Base-by-base conservation (phyloP, 768 basidiomycete species). In the Mycena maculata region DNA sequence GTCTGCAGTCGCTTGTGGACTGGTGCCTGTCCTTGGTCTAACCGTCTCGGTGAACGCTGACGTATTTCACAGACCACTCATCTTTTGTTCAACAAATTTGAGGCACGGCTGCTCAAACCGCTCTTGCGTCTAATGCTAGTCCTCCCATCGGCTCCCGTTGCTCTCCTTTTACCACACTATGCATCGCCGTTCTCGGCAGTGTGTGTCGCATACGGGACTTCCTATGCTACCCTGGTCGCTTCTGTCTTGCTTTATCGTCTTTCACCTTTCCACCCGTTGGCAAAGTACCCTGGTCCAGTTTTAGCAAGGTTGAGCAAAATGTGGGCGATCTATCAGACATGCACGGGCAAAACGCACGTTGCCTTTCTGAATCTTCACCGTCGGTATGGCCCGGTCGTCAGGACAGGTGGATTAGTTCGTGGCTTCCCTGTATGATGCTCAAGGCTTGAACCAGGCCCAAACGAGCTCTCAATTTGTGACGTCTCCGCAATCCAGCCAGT, bases 391-490 rank as follows among this genome's bases (percentile, higher is more conserved):
- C 60, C 48, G 3, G 30, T 61, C 15, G 49, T 52, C 4, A 41
- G 60, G 42, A 61, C 49, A 61, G 60, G 60, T 61, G 16, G 28
- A 23, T 18, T 30, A 27, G 6, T 59, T 38, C 13, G n/a, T 36
- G 16, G 18, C 12, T 4, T 28, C 23, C 3, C n/a, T 20, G 18
- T 11, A 27, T 41, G n/a, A 20, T n/a, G n/a, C 33, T 49, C 13
- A 30, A 18, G 18, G 27, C 22, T 61, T 12, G 7, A 12, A 30
- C 42, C 25, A 61, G 60, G 60, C 25, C 49, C 60, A 16, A 61
- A 61, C 25, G 60, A 61, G 13, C n/a, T 61, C 22, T 61, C 60
- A 2, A 61, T 61, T 22, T 61, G 60, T 23, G 49, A 61, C 23
- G 39, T 25, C 16, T 13, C 47, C 27, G 59, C 60, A 13, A 52